A percentile compares a stretch with the other conserved stretches of the same genome.
Evolutionary conservation across 805 yeast genomes (phyloP).

Genomic region (Cyberlindnera samutprakarnensis): DNA sequence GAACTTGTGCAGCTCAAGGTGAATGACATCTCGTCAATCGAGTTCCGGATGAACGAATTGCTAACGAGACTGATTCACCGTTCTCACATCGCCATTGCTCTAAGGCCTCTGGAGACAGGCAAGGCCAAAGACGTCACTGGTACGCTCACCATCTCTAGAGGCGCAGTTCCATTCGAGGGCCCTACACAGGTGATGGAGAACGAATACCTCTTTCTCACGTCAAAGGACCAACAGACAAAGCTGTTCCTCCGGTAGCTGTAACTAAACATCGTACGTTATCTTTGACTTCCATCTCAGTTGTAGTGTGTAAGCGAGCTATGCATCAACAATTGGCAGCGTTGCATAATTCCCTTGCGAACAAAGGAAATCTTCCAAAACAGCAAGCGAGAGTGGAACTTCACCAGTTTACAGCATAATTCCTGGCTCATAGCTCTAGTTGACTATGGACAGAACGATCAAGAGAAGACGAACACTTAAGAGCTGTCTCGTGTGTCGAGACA

Average conservation of each 20-base stretch:
- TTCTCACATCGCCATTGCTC: slow-evolving; percentile 42
- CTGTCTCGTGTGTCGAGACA: not conserved
- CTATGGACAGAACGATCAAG: slow-evolving; percentile 1
- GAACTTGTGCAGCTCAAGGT: slow-evolving; percentile 26
- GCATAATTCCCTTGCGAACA: too few species aligned
- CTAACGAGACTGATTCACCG: slow-evolving; percentile 40
- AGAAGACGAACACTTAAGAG: not conserved
- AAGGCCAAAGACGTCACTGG: slow-evolving; percentile 82
- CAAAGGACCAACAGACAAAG: slow-evolving; percentile 41
- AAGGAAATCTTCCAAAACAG: too few species aligned
- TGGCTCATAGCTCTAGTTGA: too few species aligned
- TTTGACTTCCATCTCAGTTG: too few species aligned
- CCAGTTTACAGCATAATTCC: too few species aligned
- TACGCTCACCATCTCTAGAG: slow-evolving; percentile 49
- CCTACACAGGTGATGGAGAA: slow-evolving; percentile 37
- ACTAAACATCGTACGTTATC: too few species aligned
- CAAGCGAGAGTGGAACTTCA: too few species aligned
- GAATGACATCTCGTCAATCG: slow-evolving; percentile 23
- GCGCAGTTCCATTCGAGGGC: slow-evolving; percentile 25
- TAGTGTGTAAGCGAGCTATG: too few species aligned
- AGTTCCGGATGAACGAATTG: slow-evolving; percentile 39
- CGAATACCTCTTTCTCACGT: slow-evolving; percentile 53
- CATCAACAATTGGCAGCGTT: too few species aligned
- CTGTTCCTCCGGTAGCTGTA: slow-evolving; percentile 35
- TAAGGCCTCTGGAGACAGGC: slow-evolving; percentile 71